Conservation (phyloP, 2,329 filamentous ascomycete species). For the Cytospora piceae region DNA sequence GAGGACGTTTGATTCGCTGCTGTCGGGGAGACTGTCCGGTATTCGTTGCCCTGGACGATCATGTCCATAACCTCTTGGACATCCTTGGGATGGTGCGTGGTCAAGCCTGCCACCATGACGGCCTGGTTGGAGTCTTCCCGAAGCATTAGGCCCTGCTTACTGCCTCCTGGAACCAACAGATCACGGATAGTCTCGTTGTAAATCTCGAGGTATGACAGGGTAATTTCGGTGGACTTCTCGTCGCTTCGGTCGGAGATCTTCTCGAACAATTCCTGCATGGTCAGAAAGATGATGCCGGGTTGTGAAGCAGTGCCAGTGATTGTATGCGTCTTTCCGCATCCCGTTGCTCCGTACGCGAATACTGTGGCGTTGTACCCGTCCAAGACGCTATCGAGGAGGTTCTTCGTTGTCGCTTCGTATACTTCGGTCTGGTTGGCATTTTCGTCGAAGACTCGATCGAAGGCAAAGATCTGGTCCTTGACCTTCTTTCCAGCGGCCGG, state of each 20-base stretch:
- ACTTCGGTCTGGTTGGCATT: conserved; percentile 90
- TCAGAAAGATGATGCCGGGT: conserved; percentile 97
- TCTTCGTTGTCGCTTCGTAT: conserved; percentile 89
- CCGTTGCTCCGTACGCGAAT: conserved; percentile 96
- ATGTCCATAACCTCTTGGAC: conserved; percentile 99
- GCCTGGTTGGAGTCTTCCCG: conserved; percentile 93
- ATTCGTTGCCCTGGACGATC: conserved; percentile 93
- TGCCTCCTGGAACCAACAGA: conserved; percentile 81
- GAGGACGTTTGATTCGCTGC: conserved; percentile 98
- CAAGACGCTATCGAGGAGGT: conserved; percentile 89
- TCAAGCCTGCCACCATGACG: conserved; percentile 87
- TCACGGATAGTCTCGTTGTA: conserved; percentile 99
- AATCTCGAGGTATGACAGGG: conserved; percentile 94
- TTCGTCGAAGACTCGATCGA: conserved; percentile 96
- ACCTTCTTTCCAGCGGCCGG: conserved; percentile 81
- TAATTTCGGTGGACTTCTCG: conserved; percentile 88
- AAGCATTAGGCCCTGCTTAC: conserved; percentile 84
- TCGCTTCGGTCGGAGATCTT: conserved; percentile 84
- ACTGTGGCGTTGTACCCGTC: conserved; percentile 99
- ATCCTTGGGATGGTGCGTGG: conserved; percentile 86
- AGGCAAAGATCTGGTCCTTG: conserved; percentile 97
- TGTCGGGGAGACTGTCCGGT: conserved; percentile 93
- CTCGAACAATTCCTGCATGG: conserved; percentile 98
- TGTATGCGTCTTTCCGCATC: conserved; percentile 98
- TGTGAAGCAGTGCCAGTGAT: conserved; percentile 91